These are phyloP conservation scores for Ichthyophthirius multifiliis DNA, from an alignment of 169 alveolate species.

Conservation along the genomic window DNA sequence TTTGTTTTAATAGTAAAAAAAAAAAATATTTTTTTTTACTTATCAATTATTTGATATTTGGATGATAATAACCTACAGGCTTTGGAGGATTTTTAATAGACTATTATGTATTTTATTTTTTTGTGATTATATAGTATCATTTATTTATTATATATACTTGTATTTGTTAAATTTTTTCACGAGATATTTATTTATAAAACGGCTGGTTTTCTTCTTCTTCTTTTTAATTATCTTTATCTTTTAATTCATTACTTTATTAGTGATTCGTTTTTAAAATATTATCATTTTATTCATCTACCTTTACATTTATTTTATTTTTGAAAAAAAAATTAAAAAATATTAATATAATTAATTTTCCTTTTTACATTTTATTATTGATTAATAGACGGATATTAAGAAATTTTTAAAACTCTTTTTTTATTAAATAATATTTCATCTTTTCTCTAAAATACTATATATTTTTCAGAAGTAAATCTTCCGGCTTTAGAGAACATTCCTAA, in stretches of 20 bases:
- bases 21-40: conserved; percentile 11
- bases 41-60: conserved; percentile 32
- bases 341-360: no score
- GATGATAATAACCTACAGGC: conserved; percentile 26
- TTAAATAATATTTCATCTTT: conserved; percentile 33
- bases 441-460: conserved; percentile 35
- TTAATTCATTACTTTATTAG: no score
- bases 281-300: no score
- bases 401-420: neutral
- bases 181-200: conserved; percentile 32
- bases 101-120: neutral
- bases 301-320: no score
- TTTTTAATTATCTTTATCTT: neutral
- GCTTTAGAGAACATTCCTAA: conserved; percentile 43
- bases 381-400: no score
- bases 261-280: no score
- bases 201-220: conserved; percentile 14
- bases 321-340: no score
- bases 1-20: neutral
- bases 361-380: no score
- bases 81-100: neutral
- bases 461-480: conserved; percentile 41
- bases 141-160: neutral
- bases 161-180: conserved; percentile 14
- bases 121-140: no score